These are phyloP conservation scores for Termitomyces sp. DNA, from an alignment of 768 basidiomycete genomes.

Conservation along the genomic window DNA sequence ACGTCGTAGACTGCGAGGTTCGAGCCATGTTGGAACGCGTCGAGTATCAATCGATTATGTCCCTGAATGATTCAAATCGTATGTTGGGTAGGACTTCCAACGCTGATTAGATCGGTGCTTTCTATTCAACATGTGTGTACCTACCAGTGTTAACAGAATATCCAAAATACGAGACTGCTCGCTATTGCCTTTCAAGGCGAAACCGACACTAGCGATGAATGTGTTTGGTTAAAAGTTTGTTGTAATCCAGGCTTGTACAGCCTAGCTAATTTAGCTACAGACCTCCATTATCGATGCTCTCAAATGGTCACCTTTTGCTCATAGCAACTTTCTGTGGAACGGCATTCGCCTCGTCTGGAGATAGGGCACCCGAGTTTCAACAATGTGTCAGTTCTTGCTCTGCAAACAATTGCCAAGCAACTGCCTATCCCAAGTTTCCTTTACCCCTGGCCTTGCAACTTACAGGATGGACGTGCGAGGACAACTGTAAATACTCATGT, in stretches of 20 bases:
- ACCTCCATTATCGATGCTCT: neutral
- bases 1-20: constrained; percentile 48
- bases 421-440: constrained; percentile 16
- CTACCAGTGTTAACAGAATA: neutral
- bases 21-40: constrained; percentile 28
- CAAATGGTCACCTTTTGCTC: neutral
- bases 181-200: neutral
- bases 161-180: neutral
- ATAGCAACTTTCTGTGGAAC: neutral
- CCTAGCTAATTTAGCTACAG: neutral
- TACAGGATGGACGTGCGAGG: constrained; percentile 83
- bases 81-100: neutral
- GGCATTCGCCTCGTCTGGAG: constrained; percentile 53
- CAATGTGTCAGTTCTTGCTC: constrained; percentile 45
- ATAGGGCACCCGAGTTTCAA: constrained; percentile 48
- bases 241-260: neutral
- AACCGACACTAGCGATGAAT: neutral
- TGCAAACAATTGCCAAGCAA: constrained; percentile 31
- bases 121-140: neutral
- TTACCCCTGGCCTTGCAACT: constrained; percentile 54
- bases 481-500: constrained; percentile 87
- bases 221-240: neutral
- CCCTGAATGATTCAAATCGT: neutral
- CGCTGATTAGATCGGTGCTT: neutral
- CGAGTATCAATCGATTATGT: neutral